Percentiles rank a stretch among this genome's conserved stretches.
phyloP scores from a whole-genome alignment of 2,329 filamentous ascomycete genomes.

The Malbranchea cinnamomea region DNA sequence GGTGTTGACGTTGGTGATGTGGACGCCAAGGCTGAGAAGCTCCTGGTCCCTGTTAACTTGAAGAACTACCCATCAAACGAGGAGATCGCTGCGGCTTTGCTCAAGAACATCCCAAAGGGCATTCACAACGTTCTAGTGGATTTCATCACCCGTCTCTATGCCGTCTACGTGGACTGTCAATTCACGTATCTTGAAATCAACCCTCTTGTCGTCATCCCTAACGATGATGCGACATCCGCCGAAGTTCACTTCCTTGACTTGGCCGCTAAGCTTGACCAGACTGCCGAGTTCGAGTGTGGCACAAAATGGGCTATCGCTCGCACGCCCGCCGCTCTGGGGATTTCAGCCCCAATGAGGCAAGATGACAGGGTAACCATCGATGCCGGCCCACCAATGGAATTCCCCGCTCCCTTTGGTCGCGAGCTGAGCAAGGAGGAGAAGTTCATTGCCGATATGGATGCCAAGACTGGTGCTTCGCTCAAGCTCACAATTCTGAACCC shows the following conservation, averaged over 20 bases:
- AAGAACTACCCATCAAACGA: constrained; percentile 91
- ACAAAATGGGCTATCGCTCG: constrained; percentile 97
- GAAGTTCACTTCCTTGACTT: constrained; percentile 96
- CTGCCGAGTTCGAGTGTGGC: constrained; percentile 97
- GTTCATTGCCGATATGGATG: constrained; percentile 96
- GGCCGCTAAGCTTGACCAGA: constrained; percentile 97
- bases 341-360: constrained; percentile 47
- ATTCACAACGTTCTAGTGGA: constrained; percentile 97
- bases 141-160: constrained; percentile 97
- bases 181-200: constrained; percentile 99
- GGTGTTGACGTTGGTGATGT: constrained; percentile 99
- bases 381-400: constrained; percentile 94
- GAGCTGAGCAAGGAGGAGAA: constrained; percentile 98
- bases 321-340: constrained; percentile 73
- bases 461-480: constrained; percentile 96
- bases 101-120: constrained; percentile 88
- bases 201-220: constrained; percentile 94
- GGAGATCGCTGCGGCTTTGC: constrained; percentile 67
- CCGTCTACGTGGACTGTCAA: constrained; percentile 98
- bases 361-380: constrained; percentile 79
- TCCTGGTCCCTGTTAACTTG: constrained; percentile 91
- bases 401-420: constrained; percentile 96
- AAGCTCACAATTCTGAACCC: constrained; percentile 95
- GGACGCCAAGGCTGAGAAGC: constrained; percentile 96
- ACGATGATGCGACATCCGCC: constrained; percentile 78